phyloP scores from a whole-genome alignment of 441 rosid species.

The Euphorbia schlechtendalii region DNA sequence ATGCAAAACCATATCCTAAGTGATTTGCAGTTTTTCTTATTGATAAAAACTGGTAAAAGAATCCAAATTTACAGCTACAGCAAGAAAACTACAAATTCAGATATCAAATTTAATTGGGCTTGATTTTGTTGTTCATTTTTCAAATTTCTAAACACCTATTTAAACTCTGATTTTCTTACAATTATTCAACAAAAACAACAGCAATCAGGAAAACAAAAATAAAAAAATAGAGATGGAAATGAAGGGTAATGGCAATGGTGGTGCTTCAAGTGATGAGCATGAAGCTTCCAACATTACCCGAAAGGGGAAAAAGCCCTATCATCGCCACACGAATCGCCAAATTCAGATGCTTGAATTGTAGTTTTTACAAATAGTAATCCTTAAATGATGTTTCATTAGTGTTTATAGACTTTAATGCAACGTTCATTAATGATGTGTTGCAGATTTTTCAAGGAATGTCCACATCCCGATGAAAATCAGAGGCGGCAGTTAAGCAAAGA shows the following conservation, averaged over 20 bases:
- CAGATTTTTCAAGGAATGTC: conserved; percentile 57
- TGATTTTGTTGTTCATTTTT: conserved; percentile 17
- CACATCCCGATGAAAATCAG: conserved; percentile 61
- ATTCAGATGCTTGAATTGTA: conserved; percentile 57
- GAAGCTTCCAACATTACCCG: no score
- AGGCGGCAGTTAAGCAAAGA: conserved; percentile 39
- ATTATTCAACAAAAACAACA: no score
- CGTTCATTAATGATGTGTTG: no score
- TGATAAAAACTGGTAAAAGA: neutral
- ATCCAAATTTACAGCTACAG: conserved; percentile 9
- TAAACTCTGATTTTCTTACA: no score
- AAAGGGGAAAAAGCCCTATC: conserved; percentile 9
- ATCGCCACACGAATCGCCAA: conserved; percentile 50
- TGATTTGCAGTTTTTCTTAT: no score
- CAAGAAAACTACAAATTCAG: conserved; percentile 8
- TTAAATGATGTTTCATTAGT: no score
- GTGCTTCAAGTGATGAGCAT: conserved; percentile 15
- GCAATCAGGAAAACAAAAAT: no score
- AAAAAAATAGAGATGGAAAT: neutral
- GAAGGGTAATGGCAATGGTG: conserved; percentile 21
- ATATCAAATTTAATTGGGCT: conserved; percentile 11
- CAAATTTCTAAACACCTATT: no score
- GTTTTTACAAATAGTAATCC: no score
- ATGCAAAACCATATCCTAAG: no score
- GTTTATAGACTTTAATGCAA: neutral